Evolutionary conservation across 1,284 basidiomycete genomes (phyloP).

Genomic region (Trametes versicolor): DNA sequence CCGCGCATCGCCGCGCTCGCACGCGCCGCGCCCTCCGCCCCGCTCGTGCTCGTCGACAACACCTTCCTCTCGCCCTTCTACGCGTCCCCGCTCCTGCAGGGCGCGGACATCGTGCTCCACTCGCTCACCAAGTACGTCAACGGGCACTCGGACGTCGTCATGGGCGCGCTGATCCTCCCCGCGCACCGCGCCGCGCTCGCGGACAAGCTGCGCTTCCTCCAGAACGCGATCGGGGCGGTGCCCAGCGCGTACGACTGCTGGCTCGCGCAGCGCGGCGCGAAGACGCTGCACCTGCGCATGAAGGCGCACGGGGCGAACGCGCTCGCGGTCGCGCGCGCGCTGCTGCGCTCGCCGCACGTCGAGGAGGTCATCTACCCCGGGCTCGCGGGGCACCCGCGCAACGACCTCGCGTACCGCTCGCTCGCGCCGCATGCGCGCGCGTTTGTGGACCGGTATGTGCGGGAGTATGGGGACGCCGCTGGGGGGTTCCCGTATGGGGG

Average conservation of each 20-base stretch:
- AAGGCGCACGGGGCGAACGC: slow-evolving; percentile 89
- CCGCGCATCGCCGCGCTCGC: slow-evolving; percentile 69
- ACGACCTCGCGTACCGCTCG: slow-evolving; percentile 71
- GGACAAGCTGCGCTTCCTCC: slow-evolving; percentile 83
- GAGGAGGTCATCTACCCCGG: slow-evolving; percentile 91
- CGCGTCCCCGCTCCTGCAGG: slow-evolving; percentile 86
- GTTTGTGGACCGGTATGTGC: slow-evolving; percentile 64
- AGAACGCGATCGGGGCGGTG: slow-evolving; percentile 91
- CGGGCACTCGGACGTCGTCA: slow-evolving; percentile 92
- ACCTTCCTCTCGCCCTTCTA: slow-evolving; percentile 95
- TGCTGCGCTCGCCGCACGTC: slow-evolving; percentile 68
- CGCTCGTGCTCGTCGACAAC: slow-evolving; percentile 90
- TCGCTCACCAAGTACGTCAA: slow-evolving; percentile 93
- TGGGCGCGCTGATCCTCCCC: slow-evolving; percentile 85
- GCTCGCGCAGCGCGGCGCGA: slow-evolving; percentile 91
- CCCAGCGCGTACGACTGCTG: slow-evolving; percentile 92
- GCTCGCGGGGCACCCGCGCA: slow-evolving; percentile 64
- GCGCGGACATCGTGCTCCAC: slow-evolving; percentile 88
- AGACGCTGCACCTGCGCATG: slow-evolving; percentile 91
- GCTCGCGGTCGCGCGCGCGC: slow-evolving; percentile 75
- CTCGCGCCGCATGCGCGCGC: slow-evolving; percentile 75
- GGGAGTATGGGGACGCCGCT: slow-evolving; percentile 44
- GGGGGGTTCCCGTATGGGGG: slow-evolving; percentile 86
- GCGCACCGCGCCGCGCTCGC: slow-evolving; percentile 58
- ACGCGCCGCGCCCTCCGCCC: slow-evolving; percentile 63